Conservation (phyloP, 2,329 filamentous ascomycete genomes). For the Aspergillus fischeri region DNA sequence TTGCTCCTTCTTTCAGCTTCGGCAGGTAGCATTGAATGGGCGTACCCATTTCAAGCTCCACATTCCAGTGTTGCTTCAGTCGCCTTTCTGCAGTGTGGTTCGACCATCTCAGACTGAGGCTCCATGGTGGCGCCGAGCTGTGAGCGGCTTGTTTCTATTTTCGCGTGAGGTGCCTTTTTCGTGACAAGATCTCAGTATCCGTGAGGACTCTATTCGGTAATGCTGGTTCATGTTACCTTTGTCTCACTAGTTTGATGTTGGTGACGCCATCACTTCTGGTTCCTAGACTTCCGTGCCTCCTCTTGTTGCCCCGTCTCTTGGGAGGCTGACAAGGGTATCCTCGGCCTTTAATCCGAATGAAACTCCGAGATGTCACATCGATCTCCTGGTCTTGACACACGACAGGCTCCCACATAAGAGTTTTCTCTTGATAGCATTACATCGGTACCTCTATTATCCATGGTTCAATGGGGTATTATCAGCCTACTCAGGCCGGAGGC, state of each 20-base stretch:
- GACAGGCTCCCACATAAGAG: slow-evolving; percentile 3
- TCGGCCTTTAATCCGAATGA: slow-evolving; percentile 18
- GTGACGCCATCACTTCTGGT: slow-evolving; percentile 14
- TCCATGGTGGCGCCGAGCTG: not conserved
- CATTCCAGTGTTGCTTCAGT: not conserved
- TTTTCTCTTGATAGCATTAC: slow-evolving; percentile 5
- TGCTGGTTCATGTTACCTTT: not conserved
- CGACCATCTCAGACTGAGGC: not conserved
- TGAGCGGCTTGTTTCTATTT: not conserved
- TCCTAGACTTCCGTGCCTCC: slow-evolving; percentile 3
- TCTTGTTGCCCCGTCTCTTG: not conserved
- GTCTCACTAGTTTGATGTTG: not conserved
- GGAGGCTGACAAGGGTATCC: slow-evolving; percentile 8
- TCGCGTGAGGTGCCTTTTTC: not conserved
- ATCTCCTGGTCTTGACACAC: slow-evolving; percentile 12
- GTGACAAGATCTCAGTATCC: not conserved
- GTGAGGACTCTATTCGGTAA: not conserved
- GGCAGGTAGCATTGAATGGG: not conserved
- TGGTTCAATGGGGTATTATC: slow-evolving; percentile 19
- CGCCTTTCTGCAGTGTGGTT: not conserved
- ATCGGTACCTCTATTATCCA: slow-evolving; percentile 17
- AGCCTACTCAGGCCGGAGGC: slow-evolving; percentile 3
- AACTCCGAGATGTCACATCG: slow-evolving; percentile 28
- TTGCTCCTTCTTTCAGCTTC: not conserved
- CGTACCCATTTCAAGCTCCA: not conserved